Evolutionary conservation across 495 filamentous ascomycete genomes (phyloP).

Genomic region (Trichoderma parareesei): DNA sequence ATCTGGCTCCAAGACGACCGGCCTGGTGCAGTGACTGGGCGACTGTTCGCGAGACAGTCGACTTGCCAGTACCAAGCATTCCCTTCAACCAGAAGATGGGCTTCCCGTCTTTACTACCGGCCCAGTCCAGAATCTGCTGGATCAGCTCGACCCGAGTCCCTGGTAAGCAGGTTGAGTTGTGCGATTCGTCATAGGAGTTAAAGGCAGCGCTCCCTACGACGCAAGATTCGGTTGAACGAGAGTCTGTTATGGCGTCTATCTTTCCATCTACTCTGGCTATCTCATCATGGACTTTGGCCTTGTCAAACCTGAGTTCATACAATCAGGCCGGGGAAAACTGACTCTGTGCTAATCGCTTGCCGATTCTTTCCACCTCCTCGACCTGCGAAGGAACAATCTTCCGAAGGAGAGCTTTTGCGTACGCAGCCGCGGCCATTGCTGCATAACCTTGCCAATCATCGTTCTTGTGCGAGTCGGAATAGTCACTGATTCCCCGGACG

Average conservation of each 20-base stretch:
- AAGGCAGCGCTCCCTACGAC: constrained; percentile 17
- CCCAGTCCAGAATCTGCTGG: constrained; percentile 13
- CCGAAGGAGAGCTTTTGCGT: constrained; percentile 18
- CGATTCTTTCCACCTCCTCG: neutral
- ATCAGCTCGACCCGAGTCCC: constrained; percentile 22
- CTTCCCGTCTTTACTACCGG: constrained; percentile 13
- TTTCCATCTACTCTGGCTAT: neutral
- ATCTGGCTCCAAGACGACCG: constrained; percentile 29
- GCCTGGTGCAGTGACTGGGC: constrained; percentile 19
- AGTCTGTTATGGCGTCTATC: neutral
- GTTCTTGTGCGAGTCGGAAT: constrained; percentile 32
- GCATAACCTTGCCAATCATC: constrained; percentile 21
- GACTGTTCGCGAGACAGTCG: constrained; percentile 35
- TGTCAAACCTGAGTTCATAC: neutral
- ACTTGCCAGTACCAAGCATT: constrained; percentile 42
- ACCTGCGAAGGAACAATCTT: constrained; percentile 10
- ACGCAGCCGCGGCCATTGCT: constrained; percentile 18
- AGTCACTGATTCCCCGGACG: constrained; percentile 37
- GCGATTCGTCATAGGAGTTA: constrained; percentile 22
- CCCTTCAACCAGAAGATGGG: constrained; percentile 37
- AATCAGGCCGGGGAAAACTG: too few species aligned
- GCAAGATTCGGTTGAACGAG: neutral
- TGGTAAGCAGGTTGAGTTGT: constrained; percentile 19
- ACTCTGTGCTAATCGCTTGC: neutral
- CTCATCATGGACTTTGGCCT: neutral